phyloP scores from a whole-genome alignment of 495 filamentous ascomycete genomes.

The Talaromyces wortmannii region DNA sequence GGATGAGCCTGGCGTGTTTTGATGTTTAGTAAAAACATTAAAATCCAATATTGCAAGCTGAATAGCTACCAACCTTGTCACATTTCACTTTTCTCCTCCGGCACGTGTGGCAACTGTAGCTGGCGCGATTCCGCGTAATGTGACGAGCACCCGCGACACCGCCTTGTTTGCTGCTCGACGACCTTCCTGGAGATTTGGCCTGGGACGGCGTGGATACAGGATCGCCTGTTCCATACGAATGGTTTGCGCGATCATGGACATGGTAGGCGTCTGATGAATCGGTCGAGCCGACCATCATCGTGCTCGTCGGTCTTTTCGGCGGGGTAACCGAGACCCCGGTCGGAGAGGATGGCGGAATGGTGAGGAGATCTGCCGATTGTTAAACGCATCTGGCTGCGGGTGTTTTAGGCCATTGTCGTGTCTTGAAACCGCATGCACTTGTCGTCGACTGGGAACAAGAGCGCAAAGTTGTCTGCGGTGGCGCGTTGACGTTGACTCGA shows the following conservation, averaged over 20 bases:
- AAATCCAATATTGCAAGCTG: too few species aligned
- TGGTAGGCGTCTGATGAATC: background rate
- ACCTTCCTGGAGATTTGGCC: background rate
- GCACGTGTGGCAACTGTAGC: slow-evolving; percentile 44
- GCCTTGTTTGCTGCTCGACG: background rate
- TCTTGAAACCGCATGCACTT: too few species aligned
- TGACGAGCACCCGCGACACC: slow-evolving; percentile 23
- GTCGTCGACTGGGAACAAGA: too few species aligned
- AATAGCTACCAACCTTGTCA: slow-evolving; percentile 24
- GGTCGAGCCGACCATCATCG: background rate
- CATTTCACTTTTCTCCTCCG: slow-evolving; percentile 42
- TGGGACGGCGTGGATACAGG: background rate
- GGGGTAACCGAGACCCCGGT: background rate
- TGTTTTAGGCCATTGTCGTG: too few species aligned
- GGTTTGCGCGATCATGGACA: background rate
- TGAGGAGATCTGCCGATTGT: too few species aligned
- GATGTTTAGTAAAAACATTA: too few species aligned
- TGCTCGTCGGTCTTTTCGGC: background rate
- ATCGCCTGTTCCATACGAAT: background rate
- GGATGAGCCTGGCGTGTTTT: slow-evolving; percentile 28
- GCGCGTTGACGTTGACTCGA: background rate
- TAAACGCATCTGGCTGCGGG: too few species aligned
- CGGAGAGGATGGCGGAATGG: too few species aligned
- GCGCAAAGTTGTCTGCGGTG: too few species aligned
- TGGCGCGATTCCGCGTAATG: slow-evolving; percentile 42